Conservation (phyloP, 2,329 filamentous ascomycete genomes). For the Ophiocordyceps camponoti-floridani region DNA sequence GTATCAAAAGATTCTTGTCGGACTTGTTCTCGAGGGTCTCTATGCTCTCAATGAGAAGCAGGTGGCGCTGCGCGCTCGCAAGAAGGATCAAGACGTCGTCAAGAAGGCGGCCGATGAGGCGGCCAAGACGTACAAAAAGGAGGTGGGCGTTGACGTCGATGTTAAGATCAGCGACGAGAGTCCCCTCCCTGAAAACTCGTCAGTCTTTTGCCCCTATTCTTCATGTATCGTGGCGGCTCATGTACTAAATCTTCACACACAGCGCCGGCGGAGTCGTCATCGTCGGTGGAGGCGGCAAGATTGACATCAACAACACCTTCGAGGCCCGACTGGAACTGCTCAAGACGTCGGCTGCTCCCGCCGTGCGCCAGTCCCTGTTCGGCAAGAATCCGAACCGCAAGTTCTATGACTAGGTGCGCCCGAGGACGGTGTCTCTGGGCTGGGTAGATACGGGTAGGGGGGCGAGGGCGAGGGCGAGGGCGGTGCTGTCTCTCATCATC, state of each 20-base stretch:
- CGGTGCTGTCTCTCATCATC: slow-evolving; percentile 3
- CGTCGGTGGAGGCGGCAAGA: slow-evolving; percentile 73
- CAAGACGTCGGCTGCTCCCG: slow-evolving; percentile 68
- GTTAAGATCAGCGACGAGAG: slow-evolving; percentile 63
- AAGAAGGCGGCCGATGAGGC: slow-evolving; percentile 67
- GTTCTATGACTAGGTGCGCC: slow-evolving; percentile 63
- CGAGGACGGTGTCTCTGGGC: background rate
- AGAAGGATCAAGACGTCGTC: slow-evolving; percentile 59
- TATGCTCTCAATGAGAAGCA: slow-evolving; percentile 75
- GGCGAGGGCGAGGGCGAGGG: background rate
- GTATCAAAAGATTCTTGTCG: slow-evolving; percentile 62
- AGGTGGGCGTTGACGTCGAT: slow-evolving; percentile 49
- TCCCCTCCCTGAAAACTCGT: slow-evolving; percentile 68
- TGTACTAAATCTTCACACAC: background rate
- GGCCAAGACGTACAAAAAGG: slow-evolving; percentile 67
- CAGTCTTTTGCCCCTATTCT: slow-evolving; percentile 21
- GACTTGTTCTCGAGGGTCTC: slow-evolving; percentile 72
- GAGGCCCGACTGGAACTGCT: slow-evolving; percentile 78
- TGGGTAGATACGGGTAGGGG: background rate
- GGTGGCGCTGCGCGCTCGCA: slow-evolving; percentile 55
- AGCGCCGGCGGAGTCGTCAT: slow-evolving; percentile 75
- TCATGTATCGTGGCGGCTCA: background rate
- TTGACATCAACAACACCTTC: slow-evolving; percentile 97
- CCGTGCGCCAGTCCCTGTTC: slow-evolving; percentile 72
- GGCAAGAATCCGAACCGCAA: slow-evolving; percentile 90